A percentile compares a stretch with the other conserved stretches of the same genome.
Conservation (phyloP, 352 stramenopile genomes). For the Globisporangium okanoganense region DNA sequence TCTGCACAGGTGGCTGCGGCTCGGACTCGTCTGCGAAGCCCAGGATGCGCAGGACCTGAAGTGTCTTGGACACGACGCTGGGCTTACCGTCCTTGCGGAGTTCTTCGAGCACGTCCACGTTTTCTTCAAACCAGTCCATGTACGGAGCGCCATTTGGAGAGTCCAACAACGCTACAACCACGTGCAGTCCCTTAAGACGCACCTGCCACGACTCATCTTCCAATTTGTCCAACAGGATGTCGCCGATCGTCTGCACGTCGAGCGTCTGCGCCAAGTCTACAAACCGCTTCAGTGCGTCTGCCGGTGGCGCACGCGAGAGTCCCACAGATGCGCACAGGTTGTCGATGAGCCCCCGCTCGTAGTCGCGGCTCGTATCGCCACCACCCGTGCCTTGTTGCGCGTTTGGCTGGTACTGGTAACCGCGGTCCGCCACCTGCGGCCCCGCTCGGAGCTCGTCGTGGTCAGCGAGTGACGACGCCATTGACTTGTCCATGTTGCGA, state of each 20-base stretch:
- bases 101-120: conserved; percentile 79
- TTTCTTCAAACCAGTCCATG: conserved; percentile 80
- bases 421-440: conserved; percentile 61
- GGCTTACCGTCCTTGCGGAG: conserved; percentile 72
- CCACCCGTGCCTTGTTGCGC: conserved; percentile 53
- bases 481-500: conserved; percentile 89
- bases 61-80: conserved; percentile 69
- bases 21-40: conserved; percentile 54
- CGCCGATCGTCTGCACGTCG: conserved; percentile 78
- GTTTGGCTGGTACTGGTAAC: conserved; percentile 66
- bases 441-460: conserved; percentile 78
- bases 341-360: conserved; percentile 85
- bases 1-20: conserved; percentile 18
- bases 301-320: conserved; percentile 64
- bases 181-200: conserved; percentile 78
- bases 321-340: conserved; percentile 74
- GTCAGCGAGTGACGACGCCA: conserved; percentile 84
- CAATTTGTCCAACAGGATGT: conserved; percentile 85
- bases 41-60: conserved; percentile 64
- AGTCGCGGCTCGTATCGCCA: conserved; percentile 78
- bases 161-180: conserved; percentile 73
- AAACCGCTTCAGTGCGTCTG: conserved; percentile 79
- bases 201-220: conserved; percentile 82
- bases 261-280: conserved; percentile 85
- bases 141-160: conserved; percentile 62